Conservation (phyloP, 257 asterid genomes). For the Anisodus tanguticus region DNA sequence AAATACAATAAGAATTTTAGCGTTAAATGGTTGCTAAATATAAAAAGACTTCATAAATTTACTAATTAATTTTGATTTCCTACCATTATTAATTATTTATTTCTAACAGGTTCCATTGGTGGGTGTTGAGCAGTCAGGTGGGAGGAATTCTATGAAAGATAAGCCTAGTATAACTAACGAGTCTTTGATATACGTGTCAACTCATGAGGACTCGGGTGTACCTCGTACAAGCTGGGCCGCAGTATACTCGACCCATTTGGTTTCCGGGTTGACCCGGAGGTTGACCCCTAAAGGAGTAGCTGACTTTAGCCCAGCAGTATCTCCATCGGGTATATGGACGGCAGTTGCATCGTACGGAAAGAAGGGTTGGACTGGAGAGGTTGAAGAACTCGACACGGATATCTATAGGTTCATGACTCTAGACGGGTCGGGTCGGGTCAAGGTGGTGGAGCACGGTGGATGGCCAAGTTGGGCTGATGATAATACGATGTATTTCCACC, state of each 20-base stretch:
- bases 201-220: slow-evolving; percentile 75
- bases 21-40: too few relatives aligned
- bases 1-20: too few relatives aligned
- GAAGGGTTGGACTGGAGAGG: slow-evolving; percentile 81
- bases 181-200: slow-evolving; percentile 70
- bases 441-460: slow-evolving; percentile 79
- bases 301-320: slow-evolving; percentile 92
- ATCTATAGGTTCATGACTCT: slow-evolving; percentile 63
- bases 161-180: slow-evolving; percentile 68
- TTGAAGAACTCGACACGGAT: slow-evolving; percentile 72
- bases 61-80: too few relatives aligned
- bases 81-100: too few relatives aligned
- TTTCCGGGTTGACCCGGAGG: slow-evolving; percentile 61
- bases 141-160: slow-evolving; percentile 75
- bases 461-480: slow-evolving; percentile 96
- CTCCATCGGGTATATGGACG: slow-evolving; percentile 86
- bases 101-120: slow-evolving; percentile 40
- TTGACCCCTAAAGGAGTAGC: slow-evolving; percentile 67
- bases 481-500: slow-evolving; percentile 75
- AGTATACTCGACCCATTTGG: slow-evolving; percentile 73
- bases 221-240: slow-evolving; percentile 90
- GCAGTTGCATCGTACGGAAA: slow-evolving; percentile 85
- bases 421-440: slow-evolving; percentile 81
- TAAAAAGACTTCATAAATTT: too few relatives aligned
- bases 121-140: slow-evolving; percentile 43